Evolutionary conservation across 2,329 filamentous ascomycete genomes (phyloP), one percentile per base, ranked within the genome.

Genomic region (Arthrocladium fulminans): DNA sequence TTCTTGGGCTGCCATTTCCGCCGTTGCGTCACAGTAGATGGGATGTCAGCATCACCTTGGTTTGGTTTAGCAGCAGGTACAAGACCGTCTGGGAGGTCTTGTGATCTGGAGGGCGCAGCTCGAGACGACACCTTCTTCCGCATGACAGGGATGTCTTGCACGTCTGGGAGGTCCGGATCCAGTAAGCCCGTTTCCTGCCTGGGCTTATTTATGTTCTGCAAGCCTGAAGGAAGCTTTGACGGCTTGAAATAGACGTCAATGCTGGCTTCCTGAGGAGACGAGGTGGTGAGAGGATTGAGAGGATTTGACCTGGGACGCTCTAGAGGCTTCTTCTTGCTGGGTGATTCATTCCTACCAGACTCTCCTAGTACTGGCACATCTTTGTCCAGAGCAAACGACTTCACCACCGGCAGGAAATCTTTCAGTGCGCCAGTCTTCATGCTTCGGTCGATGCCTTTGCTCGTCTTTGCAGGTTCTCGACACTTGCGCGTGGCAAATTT

Each of bases 401-500:
- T 25, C 3, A 15, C 23, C 10, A 38, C 34, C 19, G 44, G 32
- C n/a, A 67, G 53, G 46, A 58, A 68, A 45, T 51, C 54, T 50
- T 67, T 61, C 44, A 67, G 50, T 13, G 62, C 60, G 22, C 62
- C 64, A 32, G 55, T 54, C 27, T 61, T 56, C 57, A 63, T 63
- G 8, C 55, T 41, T 15, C 20, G 46, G 34, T 45, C 54, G 32
- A 51, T 53, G 41, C 54, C 57, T 27, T 39, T 55, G 1, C 20
- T 47, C 48, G 52, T 63, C 38, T 51, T 50, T 27, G 51, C 45
- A 44, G 47, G 38, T 51, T 58, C 58, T 40, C 50, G 48, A 27
- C 32, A 44, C 41, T 57, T 58, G 25, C 54, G 54, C 35, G 58
- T 54, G 12, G 57, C 56, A 41, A 51, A 53, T 43, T 57, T 60